Evolutionary conservation across 306 rosid genomes (phyloP).

Genomic region (Alnus rubra): DNA sequence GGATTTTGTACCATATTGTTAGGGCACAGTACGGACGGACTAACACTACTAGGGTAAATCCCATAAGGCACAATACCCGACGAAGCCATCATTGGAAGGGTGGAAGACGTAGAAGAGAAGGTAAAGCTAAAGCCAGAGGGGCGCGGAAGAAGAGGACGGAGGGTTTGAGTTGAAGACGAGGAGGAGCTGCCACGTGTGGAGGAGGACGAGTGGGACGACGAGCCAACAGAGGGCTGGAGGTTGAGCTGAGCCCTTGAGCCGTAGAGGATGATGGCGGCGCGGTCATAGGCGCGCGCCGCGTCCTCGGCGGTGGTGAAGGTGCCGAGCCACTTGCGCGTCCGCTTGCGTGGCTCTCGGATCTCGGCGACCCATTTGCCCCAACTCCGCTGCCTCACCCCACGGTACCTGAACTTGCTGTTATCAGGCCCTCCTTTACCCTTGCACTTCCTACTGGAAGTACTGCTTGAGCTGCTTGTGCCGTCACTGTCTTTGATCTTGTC

Average conservation of each 20-base stretch:
- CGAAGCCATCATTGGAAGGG: slow-evolving; percentile 23
- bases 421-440: slow-evolving; percentile 96
- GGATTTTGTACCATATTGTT: background rate
- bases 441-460: slow-evolving; percentile 27
- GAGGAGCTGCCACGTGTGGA: slow-evolving; percentile 31
- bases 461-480: background rate
- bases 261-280: slow-evolving; percentile 83
- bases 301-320: slow-evolving; percentile 94
- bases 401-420: slow-evolving; percentile 84
- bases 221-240: slow-evolving; percentile 52
- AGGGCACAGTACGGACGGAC: slow-evolving; percentile 27
- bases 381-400: slow-evolving; percentile 90
- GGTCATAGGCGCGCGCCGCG: slow-evolving; percentile 92
- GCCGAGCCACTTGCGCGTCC: slow-evolving; percentile 94
- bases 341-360: slow-evolving; percentile 92
- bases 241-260: slow-evolving; percentile 89
- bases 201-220: slow-evolving; percentile 38
- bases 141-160: slow-evolving; percentile 77
- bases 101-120: slow-evolving; percentile 31
- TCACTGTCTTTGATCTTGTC: slow-evolving; percentile 12
- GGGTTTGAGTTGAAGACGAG: slow-evolving; percentile 57
- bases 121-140: slow-evolving; percentile 46
- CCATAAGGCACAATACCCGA: slow-evolving; percentile 37
- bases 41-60: slow-evolving; percentile 14
- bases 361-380: slow-evolving; percentile 99